Base-by-base conservation (phyloP, 176 grass and related monocot species). In the Melocanna baccifera region DNA sequence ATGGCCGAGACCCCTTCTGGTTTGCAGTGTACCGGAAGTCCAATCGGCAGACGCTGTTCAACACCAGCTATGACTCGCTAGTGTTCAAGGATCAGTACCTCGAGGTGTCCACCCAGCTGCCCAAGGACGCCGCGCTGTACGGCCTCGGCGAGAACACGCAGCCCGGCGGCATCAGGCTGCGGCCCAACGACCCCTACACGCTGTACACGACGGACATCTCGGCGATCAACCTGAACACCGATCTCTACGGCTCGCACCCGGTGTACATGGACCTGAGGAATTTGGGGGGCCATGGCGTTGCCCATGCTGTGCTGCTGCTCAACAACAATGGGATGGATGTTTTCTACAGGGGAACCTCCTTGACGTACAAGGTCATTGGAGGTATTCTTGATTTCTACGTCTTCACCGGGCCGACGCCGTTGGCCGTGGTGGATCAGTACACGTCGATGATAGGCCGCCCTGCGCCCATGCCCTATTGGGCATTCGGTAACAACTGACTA, bases 81-180 rank as follows among this genome's bases (percentile, higher is more conserved):
- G 89, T 98, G 62, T 98, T 98, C 85, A 98, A 98, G 87, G 93
- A 98, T 81, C 96, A 98, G 82, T 98, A 95, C 81, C 84, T 98
- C 7, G 91, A 98, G 84, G 78, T 89, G 41, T 86, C 96, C 9
- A 95, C 96, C 29, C 55, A 50, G 6, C 70, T 98, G 32, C 96
- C 96, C 6, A 59, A 39, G 20, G 76, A 84, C 62, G 93, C 93
- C 18, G 84, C 96, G 5, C 84, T 98, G 4, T 98, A 98, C 71
- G 96, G 96, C 0, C 91, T 98, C 25, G 96, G 91, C 71, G 96
- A 98, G 90, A 98, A 65, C 84, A 98, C 96, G 50, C 93, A 98
- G 82, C 91, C 96, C 0, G 86, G 83, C 0, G 93, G 96, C 16
- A 98, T 98, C 78, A 53, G 62, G 64, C 85, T 98, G 70, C 91